Conservation (phyloP, 2,329 filamentous ascomycete genomes). For the Trichocomaceae sp. region DNA sequence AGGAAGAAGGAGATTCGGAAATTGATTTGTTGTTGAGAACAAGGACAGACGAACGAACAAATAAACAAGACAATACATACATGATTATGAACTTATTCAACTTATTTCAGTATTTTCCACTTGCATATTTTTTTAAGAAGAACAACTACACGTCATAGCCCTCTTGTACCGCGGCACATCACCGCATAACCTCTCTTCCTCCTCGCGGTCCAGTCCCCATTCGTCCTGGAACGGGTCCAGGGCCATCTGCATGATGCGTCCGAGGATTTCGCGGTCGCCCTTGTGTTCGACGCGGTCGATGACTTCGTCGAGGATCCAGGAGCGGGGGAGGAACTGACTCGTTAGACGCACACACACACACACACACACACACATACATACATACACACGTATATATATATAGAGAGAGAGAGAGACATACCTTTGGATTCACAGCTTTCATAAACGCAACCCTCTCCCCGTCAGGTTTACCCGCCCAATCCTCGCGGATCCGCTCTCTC, state of each 20-base stretch:
- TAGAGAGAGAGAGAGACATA: slow-evolving; percentile 21
- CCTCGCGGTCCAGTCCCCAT: slow-evolving; percentile 54
- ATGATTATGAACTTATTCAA: background rate
- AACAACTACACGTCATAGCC: slow-evolving; percentile 92
- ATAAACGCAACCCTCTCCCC: slow-evolving; percentile 62
- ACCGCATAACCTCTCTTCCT: slow-evolving; percentile 76
- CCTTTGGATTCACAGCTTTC: slow-evolving; percentile 81
- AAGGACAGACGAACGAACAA: background rate
- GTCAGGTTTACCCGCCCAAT: slow-evolving; percentile 61
- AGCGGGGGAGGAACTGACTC: slow-evolving; percentile 76
- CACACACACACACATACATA: too few species aligned
- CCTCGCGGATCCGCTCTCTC: slow-evolving; percentile 63
- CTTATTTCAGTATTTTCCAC: too few species aligned
- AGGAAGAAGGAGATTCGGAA: background rate
- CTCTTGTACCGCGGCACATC: slow-evolving; percentile 73
- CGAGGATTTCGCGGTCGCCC: slow-evolving; percentile 70
- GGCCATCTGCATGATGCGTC: slow-evolving; percentile 73
- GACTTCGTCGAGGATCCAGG: slow-evolving; percentile 89
- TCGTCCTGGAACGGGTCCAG: slow-evolving; percentile 76
- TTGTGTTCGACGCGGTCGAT: slow-evolving; percentile 83
- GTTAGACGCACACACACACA: too few species aligned
- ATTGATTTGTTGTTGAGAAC: background rate
- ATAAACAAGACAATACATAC: background rate
- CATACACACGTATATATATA: too few species aligned
- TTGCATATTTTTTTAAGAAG: slow-evolving; percentile 53